phyloP scores from a whole-genome alignment of 805 yeast genomes.

The Candida parachauliodes region DNA sequence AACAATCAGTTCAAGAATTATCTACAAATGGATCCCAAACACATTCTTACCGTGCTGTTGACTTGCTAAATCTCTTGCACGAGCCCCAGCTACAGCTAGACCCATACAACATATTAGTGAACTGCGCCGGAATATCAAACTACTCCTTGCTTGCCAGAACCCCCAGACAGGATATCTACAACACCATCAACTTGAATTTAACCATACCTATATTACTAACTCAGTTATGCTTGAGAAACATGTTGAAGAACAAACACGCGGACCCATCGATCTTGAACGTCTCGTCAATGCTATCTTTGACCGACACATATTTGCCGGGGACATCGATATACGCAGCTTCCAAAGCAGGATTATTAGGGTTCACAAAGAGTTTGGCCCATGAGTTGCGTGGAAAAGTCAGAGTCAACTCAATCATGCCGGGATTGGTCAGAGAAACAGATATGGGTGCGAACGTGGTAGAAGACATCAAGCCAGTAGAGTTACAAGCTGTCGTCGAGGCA shows the following conservation, averaged over 20 bases:
- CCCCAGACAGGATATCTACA: slow-evolving; percentile 35
- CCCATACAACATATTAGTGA: slow-evolving; percentile 43
- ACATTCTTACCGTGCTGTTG: slow-evolving; percentile 12
- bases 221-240: slow-evolving; percentile 46
- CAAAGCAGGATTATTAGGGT: slow-evolving; percentile 66
- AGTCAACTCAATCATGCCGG: slow-evolving; percentile 68
- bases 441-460: slow-evolving; percentile 44
- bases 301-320: slow-evolving; percentile 43
- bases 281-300: slow-evolving; percentile 58
- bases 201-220: slow-evolving; percentile 59
- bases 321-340: slow-evolving; percentile 65
- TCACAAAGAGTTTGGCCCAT: slow-evolving; percentile 54
- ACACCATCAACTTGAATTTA: slow-evolving; percentile 54
- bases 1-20: slow-evolving; percentile 7
- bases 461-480: slow-evolving; percentile 19
- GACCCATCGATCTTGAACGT: slow-evolving; percentile 52
- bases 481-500: slow-evolving; percentile 27
- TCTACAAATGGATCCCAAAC: slow-evolving; percentile 6
- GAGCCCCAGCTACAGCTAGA: not conserved
- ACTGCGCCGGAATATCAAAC: slow-evolving; percentile 68
- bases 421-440: slow-evolving; percentile 61
- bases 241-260: slow-evolving; percentile 34
- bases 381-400: slow-evolving; percentile 58
- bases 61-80: slow-evolving; percentile 9
- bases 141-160: slow-evolving; percentile 46